Conservation (phyloP, 148 eudicot genomes). For the Rhododendron molle region DNA sequence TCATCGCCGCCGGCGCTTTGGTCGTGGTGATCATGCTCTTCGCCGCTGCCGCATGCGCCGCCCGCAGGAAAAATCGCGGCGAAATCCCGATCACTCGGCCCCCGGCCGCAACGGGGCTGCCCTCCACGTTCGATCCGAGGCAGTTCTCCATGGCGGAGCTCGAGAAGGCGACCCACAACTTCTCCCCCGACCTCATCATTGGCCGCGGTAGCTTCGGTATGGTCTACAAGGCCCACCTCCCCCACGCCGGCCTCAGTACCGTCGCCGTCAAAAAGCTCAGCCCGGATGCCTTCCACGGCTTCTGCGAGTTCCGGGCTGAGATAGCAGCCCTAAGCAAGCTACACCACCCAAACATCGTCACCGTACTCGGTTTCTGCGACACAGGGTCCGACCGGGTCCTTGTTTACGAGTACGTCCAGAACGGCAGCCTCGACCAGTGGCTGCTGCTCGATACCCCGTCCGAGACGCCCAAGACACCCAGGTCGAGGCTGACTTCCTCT, state of each 20-base stretch:
- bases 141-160: conserved; percentile 55
- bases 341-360: conserved; percentile 61
- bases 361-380: conserved; percentile 61
- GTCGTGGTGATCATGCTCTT: conserved; percentile 5
- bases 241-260: conserved; percentile 10
- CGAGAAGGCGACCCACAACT: conserved; percentile 49
- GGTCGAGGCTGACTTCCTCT: too few species aligned
- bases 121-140: conserved; percentile 44
- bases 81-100: background rate
- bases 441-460: too few species aligned
- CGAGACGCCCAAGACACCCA: too few species aligned
- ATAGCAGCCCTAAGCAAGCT: conserved; percentile 70
- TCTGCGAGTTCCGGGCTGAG: conserved; percentile 73
- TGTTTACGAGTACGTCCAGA: conserved; percentile 60
- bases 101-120: background rate
- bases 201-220: conserved; percentile 84
- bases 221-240: conserved; percentile 58
- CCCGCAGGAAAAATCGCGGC: conserved; percentile 18
- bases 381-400: conserved; percentile 57
- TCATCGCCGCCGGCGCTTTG: conserved; percentile 29
- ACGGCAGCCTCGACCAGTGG: conserved; percentile 78
- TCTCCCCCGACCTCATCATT: conserved; percentile 48
- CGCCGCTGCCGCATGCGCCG: background rate
- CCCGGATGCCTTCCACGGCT: conserved; percentile 76
- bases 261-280: conserved; percentile 74